Conservation (phyloP, 73 alveolate genomes). For the Tetrahymena borealis region DNA sequence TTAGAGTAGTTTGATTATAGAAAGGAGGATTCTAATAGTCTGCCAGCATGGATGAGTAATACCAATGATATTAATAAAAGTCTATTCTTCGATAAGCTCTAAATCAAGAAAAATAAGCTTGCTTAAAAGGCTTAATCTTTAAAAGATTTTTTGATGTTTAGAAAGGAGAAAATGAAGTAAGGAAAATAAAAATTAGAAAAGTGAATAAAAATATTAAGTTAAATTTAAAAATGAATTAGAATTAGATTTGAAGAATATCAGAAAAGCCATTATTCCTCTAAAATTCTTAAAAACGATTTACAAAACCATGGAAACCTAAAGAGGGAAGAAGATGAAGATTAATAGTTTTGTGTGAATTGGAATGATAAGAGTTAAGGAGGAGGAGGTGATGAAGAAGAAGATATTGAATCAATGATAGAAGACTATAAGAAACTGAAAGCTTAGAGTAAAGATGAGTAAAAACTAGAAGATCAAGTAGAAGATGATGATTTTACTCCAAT, state of each 20-base stretch:
- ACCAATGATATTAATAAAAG: background rate
- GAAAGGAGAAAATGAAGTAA: background rate
- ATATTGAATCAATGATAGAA: background rate
- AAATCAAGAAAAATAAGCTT: background rate
- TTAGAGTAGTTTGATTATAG: background rate
- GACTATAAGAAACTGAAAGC: conserved; percentile 24
- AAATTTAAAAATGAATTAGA: background rate
- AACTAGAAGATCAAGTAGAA: conserved; percentile 19
- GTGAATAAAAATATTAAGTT: too few relatives aligned
- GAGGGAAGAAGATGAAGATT: background rate
- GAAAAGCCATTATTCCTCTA: background rate
- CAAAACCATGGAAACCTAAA: too few relatives aligned
- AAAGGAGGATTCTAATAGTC: background rate
- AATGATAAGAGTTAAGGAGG: conserved; percentile 42
- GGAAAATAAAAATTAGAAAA: too few relatives aligned
- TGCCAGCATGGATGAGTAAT: background rate
- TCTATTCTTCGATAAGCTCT: background rate
- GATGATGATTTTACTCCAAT: conserved; percentile 17
- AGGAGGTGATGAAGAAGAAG: conserved; percentile 31
- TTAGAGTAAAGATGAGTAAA: conserved; percentile 31
- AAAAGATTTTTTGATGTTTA: background rate
- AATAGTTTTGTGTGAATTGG: background rate
- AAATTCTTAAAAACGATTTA: too few relatives aligned
- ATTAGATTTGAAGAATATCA: background rate
- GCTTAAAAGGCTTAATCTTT: background rate